phyloP scores from a whole-genome alignment of 129 eudicot species.

The Centella asiatica region DNA sequence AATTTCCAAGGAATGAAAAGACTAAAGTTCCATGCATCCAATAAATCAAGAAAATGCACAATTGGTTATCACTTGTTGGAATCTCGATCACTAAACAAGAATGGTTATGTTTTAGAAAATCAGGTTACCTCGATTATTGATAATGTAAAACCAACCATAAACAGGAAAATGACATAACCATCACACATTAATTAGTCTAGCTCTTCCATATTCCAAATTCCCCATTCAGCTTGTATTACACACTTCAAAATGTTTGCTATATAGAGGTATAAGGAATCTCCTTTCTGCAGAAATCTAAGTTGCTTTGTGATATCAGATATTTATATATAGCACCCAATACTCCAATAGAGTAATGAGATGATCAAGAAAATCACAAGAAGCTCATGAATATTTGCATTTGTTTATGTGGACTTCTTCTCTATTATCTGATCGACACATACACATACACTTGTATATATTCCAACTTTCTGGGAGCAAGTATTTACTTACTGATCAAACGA shows the following conservation, averaged over 20 bases:
- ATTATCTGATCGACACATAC: neutral
- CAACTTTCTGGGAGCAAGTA: neutral
- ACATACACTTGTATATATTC: neutral
- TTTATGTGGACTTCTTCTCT: neutral
- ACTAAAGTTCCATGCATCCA: too few species aligned
- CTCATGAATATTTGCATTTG: neutral
- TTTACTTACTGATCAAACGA: neutral
- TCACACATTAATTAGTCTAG: neutral
- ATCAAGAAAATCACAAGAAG: neutral
- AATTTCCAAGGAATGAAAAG: neutral
- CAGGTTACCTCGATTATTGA: neutral
- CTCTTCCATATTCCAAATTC: neutral
- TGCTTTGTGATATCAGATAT: slow-evolving; percentile 7
- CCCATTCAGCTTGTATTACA: neutral
- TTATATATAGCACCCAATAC: too few species aligned
- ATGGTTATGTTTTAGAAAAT: too few species aligned
- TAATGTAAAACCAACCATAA: neutral
- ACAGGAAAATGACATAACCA: too few species aligned
- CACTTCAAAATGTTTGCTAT: neutral
- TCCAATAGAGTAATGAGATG: neutral
- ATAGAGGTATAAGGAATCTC: neutral
- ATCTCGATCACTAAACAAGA: too few species aligned
- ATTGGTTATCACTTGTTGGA: too few species aligned
- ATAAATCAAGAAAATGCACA: too few species aligned
- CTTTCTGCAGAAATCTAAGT: neutral